Percentiles rank a stretch among this genome's conserved stretches.
phyloP scores from a whole-genome alignment of 306 rosid genomes.

The Fragaria nilgerrensis region DNA sequence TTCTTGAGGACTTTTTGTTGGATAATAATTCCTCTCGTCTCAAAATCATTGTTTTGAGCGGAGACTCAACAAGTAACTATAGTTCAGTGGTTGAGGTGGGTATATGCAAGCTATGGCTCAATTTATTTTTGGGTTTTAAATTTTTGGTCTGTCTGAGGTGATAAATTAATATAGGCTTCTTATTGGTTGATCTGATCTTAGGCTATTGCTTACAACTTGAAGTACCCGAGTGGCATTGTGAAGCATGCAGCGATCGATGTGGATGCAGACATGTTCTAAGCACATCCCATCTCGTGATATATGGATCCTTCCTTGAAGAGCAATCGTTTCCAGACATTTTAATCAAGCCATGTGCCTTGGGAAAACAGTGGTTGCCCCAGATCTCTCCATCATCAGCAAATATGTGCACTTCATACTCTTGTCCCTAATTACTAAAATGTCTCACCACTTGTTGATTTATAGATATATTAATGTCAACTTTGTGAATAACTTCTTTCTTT shows the following conservation, averaged over 20 bases:
- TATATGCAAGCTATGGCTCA: constrained; percentile 11
- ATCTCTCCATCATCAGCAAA: constrained; percentile 74
- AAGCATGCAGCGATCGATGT: constrained; percentile 65
- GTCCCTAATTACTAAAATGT: background rate
- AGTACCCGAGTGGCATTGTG: constrained; percentile 68
- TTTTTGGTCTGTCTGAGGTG: background rate
- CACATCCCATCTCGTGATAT: constrained; percentile 67
- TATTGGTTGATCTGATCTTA: constrained; percentile 30
- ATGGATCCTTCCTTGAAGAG: constrained; percentile 84
- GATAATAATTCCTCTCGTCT: constrained; percentile 48
- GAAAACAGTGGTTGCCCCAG: constrained; percentile 87
- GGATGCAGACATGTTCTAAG: constrained; percentile 57
- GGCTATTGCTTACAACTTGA: constrained; percentile 73
- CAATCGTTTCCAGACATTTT: constrained; percentile 81
- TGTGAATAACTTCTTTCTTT: background rate
- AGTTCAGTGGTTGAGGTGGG: constrained; percentile 69
- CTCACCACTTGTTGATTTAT: background rate
- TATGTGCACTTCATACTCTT: constrained; percentile 47
- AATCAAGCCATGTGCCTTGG: constrained; percentile 85
- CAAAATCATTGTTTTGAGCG: constrained; percentile 65
- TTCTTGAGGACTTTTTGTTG: constrained; percentile 47
- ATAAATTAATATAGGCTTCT: constrained; percentile 30
- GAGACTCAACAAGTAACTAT: constrained; percentile 69
- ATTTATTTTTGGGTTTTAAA: constrained; percentile 11
- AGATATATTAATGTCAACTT: background rate